Base-by-base conservation (phyloP, 192 early-diverging fungal species). In the Geranomyces variabilis region DNA sequence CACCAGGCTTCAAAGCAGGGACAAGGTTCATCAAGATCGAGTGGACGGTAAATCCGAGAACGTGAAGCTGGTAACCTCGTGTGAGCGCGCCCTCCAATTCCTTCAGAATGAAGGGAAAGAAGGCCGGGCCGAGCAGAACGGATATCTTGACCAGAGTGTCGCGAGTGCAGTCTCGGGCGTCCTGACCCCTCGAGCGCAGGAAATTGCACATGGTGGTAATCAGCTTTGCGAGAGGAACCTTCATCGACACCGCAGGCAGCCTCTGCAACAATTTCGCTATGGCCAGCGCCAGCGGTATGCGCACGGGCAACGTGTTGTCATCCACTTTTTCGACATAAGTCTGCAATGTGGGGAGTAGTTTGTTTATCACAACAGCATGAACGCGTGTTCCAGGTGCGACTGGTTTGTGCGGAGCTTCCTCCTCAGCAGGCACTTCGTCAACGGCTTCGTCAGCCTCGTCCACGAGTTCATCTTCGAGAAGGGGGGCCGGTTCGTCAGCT, bases 1-100 rank as follows among this genome's bases (percentile, higher is more conserved):
- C 84, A 28, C 93, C 93, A 1, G 74, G 51, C 3, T 66, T 13
- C 58, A 90, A 83, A 6, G 75, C 82, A 21, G 84, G 80, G 26
- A 86, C 70, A 43, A 95, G 80, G 53, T 88, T 88, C 24, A 80
- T 80, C n/a, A 98, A 74, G 74, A 99, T 77, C 4, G 90, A 79
- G 70, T 98, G 91, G 57, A 97, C 68, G 0, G 96, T 98, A 78
- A 89, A 98, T 46, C 92, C 93, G n/a, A 99, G 88, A 15, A 99
- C 93, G 77, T 99, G 96, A 34, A 93, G 83, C 67, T 96, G 92
- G 67, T 94, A 92, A 47, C 96, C 98, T 7, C 92, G 84, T 29
- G 86, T 81, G 55, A 99, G 76, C 22, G 90, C 89, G 19, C 86
- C 79, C 49, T 81, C 79, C 36, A 99, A 81, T 76, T 97, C 94